These are phyloP conservation scores for Penicillium verrucosum DNA, from an alignment of 2,329 filamentous ascomycete genomes.

Conservation along the genomic window DNA sequence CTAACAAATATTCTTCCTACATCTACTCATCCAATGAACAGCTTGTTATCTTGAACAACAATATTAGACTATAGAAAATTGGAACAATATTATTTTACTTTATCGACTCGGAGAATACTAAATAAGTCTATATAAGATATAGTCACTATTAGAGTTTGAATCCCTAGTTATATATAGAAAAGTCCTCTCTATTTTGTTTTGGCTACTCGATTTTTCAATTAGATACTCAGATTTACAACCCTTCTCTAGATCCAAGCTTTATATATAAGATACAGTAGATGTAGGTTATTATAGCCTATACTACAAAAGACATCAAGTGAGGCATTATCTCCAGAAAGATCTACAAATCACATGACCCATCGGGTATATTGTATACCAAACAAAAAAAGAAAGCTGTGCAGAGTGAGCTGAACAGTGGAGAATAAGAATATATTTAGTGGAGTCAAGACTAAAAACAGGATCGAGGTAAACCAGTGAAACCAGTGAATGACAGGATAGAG, in stretches of 20 bases:
- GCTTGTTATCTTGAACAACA: too few relatives aligned
- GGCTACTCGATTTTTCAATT: not conserved
- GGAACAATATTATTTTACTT: too few relatives aligned
- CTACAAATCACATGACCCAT: conserved; percentile 5
- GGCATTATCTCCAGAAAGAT: not conserved
- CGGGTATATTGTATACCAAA: not conserved
- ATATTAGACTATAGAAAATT: too few relatives aligned
- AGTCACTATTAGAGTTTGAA: too few relatives aligned
- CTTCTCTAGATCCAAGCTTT: not conserved
- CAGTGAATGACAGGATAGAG: conserved; percentile 3
- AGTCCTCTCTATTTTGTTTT: not conserved
- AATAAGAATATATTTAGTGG: conserved; percentile 15
- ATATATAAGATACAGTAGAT: not conserved
- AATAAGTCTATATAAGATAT: too few relatives aligned
- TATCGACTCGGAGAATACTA: too few relatives aligned
- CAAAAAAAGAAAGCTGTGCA: not conserved
- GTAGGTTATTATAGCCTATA: too few relatives aligned
- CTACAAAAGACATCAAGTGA: not conserved
- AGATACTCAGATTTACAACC: not conserved
- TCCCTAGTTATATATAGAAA: too few relatives aligned
- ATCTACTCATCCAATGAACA: too few relatives aligned
- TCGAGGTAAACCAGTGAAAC: conserved; percentile 10
- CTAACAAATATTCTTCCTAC: too few relatives aligned
- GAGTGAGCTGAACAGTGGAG: conserved; percentile 27
- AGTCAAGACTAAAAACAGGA: conserved; percentile 11